Evolutionary conservation across 768 basidiomycete genomes (phyloP).

Genomic region (Russula brevipes): DNA sequence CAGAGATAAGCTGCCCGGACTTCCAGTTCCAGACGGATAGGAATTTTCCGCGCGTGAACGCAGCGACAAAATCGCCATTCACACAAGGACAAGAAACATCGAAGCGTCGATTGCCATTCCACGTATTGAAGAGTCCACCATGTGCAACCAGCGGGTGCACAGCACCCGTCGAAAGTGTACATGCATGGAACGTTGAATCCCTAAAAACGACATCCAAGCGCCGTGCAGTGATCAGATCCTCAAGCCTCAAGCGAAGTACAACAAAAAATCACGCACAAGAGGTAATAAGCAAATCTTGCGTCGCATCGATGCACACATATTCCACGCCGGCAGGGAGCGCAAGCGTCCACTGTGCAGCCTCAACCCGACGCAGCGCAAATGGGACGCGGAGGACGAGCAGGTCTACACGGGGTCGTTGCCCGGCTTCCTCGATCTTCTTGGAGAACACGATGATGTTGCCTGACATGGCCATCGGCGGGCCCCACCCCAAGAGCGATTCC

Average conservation of each 20-base stretch:
- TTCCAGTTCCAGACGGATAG: constrained; percentile 23
- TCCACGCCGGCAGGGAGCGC: not conserved
- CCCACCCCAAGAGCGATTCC: not conserved
- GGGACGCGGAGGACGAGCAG: constrained; percentile 13
- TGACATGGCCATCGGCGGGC: constrained; percentile 6
- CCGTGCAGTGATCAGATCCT: no score
- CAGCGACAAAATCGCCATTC: constrained; percentile 10
- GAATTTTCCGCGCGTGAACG: not conserved
- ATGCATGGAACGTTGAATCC: not conserved
- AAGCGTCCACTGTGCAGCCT: constrained; percentile 10
- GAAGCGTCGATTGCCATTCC: not conserved
- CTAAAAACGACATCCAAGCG: not conserved
- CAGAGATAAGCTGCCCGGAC: constrained; percentile 2
- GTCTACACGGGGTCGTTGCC: not conserved
- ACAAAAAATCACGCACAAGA: not conserved
- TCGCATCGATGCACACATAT: constrained; percentile 6
- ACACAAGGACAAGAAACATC: not conserved
- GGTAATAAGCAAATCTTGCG: constrained; percentile 17
- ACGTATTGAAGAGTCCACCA: not conserved
- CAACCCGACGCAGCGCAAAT: not conserved
- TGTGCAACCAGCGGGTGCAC: constrained; percentile 2
- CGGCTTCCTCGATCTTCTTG: not conserved
- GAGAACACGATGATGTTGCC: constrained; percentile 10
- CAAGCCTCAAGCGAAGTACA: no score
- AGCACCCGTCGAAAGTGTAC: constrained; percentile 1